Conservation (phyloP, 345 rosid species). For the Rhodamnia argentea region DNA sequence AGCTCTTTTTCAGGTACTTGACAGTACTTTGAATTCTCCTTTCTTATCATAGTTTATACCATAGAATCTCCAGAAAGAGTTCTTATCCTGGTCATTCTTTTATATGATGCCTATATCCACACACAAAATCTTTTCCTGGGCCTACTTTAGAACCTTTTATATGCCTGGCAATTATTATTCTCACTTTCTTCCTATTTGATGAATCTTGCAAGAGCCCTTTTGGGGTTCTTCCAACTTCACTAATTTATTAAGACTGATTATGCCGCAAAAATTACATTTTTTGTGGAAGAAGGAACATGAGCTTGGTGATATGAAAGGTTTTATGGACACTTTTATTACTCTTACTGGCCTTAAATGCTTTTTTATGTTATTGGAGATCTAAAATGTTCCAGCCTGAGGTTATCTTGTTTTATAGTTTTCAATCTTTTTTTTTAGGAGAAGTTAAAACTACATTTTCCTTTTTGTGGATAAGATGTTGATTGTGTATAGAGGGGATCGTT, state of each 20-base stretch:
- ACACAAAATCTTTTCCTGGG: background rate
- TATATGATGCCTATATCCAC: background rate
- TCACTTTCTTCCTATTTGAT: background rate
- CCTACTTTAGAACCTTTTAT: background rate
- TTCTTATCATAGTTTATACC: background rate
- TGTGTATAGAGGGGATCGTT: background rate
- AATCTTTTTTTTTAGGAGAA: background rate
- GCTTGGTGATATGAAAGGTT: background rate
- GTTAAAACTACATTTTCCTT: background rate
- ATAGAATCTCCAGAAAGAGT: background rate
- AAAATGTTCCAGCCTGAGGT: background rate
- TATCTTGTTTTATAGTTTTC: background rate
- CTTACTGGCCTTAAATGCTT: background rate
- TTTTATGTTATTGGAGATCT: background rate
- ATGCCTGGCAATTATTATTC: background rate
- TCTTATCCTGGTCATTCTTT: background rate
- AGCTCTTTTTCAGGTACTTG: slow-evolving; percentile 79
- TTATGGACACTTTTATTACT: background rate
- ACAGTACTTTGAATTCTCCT: background rate
- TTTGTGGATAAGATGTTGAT: background rate
- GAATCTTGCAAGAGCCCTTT: background rate
- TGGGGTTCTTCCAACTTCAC: background rate
- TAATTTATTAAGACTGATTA: background rate
- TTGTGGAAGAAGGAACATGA: background rate
- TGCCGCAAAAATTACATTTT: background rate